phyloP scores from a whole-genome alignment of 116 monocot species.

The Posidonia oceanica region DNA sequence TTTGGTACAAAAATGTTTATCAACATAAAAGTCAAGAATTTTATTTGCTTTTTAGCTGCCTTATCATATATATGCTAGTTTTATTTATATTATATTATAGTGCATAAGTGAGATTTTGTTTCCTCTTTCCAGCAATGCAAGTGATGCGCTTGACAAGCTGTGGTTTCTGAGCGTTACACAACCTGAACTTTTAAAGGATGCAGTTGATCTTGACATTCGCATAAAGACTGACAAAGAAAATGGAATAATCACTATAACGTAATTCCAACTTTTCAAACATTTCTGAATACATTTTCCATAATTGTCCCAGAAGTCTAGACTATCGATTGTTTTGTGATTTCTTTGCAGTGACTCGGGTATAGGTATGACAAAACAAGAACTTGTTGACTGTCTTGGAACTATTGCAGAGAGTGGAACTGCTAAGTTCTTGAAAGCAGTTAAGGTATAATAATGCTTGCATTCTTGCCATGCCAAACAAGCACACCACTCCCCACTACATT shows the following conservation, averaged over 20 bases:
- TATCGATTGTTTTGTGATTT: neutral
- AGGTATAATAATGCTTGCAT: slow-evolving; percentile 29
- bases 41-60: too few species aligned
- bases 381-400: slow-evolving; percentile 94
- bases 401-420: slow-evolving; percentile 99
- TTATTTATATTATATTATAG: neutral
- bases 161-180: slow-evolving; percentile 86
- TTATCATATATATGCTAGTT: too few species aligned
- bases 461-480: neutral
- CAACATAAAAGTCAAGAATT: too few species aligned
- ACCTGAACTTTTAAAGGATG: slow-evolving; percentile 69
- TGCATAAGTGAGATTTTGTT: neutral
- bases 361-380: slow-evolving; percentile 91
- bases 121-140: slow-evolving; percentile 65
- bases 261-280: slow-evolving; percentile 10
- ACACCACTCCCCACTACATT: neutral
- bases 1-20: too few species aligned
- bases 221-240: slow-evolving; percentile 91
- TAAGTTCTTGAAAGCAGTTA: slow-evolving; percentile 84
- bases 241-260: slow-evolving; percentile 91
- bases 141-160: slow-evolving; percentile 97
- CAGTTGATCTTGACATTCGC: slow-evolving; percentile 80
- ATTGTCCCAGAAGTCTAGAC: neutral
- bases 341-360: slow-evolving; percentile 76
- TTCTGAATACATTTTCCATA: neutral